A percentile compares a stretch with the other conserved stretches of the same genome.
These are phyloP conservation scores for Phytophthora pini DNA, from an alignment of 352 stramenopile species.

Conservation along the genomic window DNA sequence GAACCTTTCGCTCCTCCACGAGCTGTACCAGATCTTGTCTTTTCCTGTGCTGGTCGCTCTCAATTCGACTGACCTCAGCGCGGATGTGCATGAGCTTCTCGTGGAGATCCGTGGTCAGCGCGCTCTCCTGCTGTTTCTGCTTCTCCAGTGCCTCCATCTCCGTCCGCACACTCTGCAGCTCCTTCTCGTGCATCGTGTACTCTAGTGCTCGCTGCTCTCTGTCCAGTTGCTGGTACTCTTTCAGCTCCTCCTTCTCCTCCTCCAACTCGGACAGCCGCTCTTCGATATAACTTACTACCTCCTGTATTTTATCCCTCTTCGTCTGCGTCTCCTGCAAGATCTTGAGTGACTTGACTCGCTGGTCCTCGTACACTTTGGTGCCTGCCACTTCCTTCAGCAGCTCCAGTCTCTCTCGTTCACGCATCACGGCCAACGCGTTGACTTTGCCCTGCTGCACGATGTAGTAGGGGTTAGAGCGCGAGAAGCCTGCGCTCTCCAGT, in stretches of 20 bases:
- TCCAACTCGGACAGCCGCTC: slow-evolving; percentile 94
- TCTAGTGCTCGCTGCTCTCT: slow-evolving; percentile 95
- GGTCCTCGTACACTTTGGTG: slow-evolving; percentile 99
- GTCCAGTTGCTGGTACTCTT: slow-evolving; percentile 96
- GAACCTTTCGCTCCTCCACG: slow-evolving; percentile 50
- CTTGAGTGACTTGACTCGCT: slow-evolving; percentile 95
- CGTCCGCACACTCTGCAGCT: slow-evolving; percentile 65
- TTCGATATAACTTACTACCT: slow-evolving; percentile 96
- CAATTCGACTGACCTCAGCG: slow-evolving; percentile 57
- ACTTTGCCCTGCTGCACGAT: slow-evolving; percentile 99
- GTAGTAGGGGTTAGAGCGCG: slow-evolving; percentile 99
- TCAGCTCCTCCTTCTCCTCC: slow-evolving; percentile 98
- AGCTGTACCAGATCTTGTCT: slow-evolving; percentile 62
- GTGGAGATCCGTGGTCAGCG: slow-evolving; percentile 61
- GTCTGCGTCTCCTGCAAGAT: slow-evolving; percentile 97
- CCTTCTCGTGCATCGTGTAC: slow-evolving; percentile 96
- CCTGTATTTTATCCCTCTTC: slow-evolving; percentile 96
- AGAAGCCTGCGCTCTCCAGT: slow-evolving; percentile 99
- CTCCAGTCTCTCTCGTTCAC: slow-evolving; percentile 96
- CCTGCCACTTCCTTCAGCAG: slow-evolving; percentile 99
- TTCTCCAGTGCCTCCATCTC: slow-evolving; percentile 79
- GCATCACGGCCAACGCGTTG: slow-evolving; percentile 98
- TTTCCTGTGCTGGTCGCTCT: slow-evolving; percentile 48
- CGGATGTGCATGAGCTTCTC: slow-evolving; percentile 70
- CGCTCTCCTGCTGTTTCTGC: slow-evolving; percentile 62